A percentile compares a stretch with the other conserved stretches of the same genome.
phyloP scores from a whole-genome alignment of 345 rosid species.

The Rubroshorea leprosula region DNA sequence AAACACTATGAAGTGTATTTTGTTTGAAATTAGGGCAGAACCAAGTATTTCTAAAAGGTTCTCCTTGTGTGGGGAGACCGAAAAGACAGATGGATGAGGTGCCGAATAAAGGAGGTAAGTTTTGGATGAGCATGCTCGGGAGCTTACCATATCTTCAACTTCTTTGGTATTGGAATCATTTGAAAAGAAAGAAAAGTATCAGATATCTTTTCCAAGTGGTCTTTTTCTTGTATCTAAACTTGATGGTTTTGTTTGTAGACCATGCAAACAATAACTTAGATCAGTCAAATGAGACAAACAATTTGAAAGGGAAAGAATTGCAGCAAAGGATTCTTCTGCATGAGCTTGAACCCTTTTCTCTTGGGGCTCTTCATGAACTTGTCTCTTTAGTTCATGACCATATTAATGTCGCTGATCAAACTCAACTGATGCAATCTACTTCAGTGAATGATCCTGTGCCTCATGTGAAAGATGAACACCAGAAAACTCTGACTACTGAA shows the following conservation, averaged over 20 bases:
- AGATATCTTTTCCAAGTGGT: neutral
- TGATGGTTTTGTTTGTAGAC: constrained; percentile 25
- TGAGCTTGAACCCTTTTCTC: constrained; percentile 42
- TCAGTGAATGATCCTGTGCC: constrained; percentile 28
- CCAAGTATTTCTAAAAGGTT: constrained; percentile 27
- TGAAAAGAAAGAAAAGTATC: neutral
- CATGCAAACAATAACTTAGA: constrained; percentile 20
- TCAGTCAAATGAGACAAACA: constrained; percentile 24
- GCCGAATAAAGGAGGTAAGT: constrained; percentile 29
- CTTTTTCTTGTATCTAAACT: constrained; percentile 9
- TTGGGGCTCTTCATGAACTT: constrained; percentile 60
- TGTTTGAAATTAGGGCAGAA: constrained; percentile 35
- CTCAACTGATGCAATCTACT: constrained; percentile 25
- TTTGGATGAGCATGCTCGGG: constrained; percentile 10
- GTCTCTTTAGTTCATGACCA: constrained; percentile 69
- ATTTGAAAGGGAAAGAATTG: constrained; percentile 25
- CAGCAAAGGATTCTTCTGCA: constrained; percentile 27
- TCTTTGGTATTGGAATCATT: neutral
- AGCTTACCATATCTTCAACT: constrained; percentile 6
- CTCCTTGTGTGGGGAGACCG: constrained; percentile 20
- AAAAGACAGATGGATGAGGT: constrained; percentile 20
- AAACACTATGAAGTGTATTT: constrained; percentile 10
- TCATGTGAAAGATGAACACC: constrained; percentile 20
- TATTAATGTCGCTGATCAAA: constrained; percentile 41
- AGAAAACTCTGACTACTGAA: constrained; percentile 18